A percentile compares a stretch with the other conserved stretches of the same genome.
Conservation (phyloP, 2,329 filamentous ascomycete genomes). For the Pseudocercospora eumusae region DNA sequence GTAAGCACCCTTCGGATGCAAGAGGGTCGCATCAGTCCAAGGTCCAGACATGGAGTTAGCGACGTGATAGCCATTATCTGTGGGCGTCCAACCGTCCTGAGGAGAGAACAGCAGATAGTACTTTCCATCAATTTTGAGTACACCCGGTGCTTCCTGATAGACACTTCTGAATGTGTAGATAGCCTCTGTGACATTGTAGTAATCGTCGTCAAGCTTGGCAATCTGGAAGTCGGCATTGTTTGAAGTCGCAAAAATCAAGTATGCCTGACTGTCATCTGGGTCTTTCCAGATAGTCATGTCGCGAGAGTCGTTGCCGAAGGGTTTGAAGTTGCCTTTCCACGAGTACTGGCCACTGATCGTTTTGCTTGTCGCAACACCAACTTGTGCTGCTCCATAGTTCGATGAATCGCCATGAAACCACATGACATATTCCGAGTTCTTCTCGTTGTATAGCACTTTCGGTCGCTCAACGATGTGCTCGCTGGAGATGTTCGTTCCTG, state of each 20-base stretch:
- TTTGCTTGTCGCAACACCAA: constrained; percentile 63
- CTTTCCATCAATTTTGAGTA: constrained; percentile 60
- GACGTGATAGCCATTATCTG: constrained; percentile 66
- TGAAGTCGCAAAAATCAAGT: constrained; percentile 57
- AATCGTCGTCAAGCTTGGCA: constrained; percentile 32
- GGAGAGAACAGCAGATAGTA: constrained; percentile 67
- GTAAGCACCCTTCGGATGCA: constrained; percentile 58
- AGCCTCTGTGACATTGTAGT: constrained; percentile 28
- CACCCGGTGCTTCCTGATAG: constrained; percentile 59
- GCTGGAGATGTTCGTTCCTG: constrained; percentile 33
- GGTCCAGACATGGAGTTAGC: constrained; percentile 59
- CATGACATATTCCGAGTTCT: constrained; percentile 66
- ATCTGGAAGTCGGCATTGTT: constrained; percentile 34
- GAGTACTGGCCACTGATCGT: constrained; percentile 63
- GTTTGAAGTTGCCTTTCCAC: constrained; percentile 51
- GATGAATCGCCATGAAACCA: constrained; percentile 67
- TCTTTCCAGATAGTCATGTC: constrained; percentile 65
- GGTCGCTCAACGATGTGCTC: constrained; percentile 66
- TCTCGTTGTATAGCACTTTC: constrained; percentile 67
- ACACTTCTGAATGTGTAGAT: constrained; percentile 30
- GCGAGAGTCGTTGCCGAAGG: constrained; percentile 55
- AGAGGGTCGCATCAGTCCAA: constrained; percentile 63
- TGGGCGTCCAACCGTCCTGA: constrained; percentile 50
- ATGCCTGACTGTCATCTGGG: constrained; percentile 58
- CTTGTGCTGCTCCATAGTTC: constrained; percentile 64